phyloP scores from a whole-genome alignment of 1,139 yeast genomes.

The Diutina mesorugosa region DNA sequence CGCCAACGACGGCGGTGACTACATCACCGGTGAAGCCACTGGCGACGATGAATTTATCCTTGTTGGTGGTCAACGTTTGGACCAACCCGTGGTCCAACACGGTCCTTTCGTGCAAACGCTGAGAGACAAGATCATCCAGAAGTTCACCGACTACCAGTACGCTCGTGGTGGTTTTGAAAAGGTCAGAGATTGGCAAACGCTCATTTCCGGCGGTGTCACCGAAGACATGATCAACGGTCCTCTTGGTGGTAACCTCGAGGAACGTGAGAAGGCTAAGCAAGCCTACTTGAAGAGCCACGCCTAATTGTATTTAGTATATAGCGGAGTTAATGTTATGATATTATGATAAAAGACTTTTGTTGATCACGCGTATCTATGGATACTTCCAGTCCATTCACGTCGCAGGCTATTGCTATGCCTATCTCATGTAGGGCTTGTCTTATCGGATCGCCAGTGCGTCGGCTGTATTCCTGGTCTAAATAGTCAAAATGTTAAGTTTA shows the following conservation, averaged over 20 bases:
- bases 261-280: conserved; percentile 17
- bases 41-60: conserved; percentile 41
- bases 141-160: conserved; percentile 56
- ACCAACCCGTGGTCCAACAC: conserved; percentile 73
- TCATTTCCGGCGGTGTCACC: conserved; percentile 51
- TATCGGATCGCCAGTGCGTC: too few relatives aligned
- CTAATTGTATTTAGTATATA: background rate
- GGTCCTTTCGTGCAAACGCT: conserved; percentile 82
- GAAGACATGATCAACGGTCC: conserved; percentile 30
- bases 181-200: conserved; percentile 53
- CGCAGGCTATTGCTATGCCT: too few relatives aligned
- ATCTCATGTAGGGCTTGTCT: too few relatives aligned
- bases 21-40: conserved; percentile 24
- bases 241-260: conserved; percentile 21
- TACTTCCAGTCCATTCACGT: too few relatives aligned
- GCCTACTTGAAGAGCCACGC: conserved; percentile 11
- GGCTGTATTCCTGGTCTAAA: too few relatives aligned
- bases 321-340: background rate
- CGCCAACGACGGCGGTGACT: conserved; percentile 45
- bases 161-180: conserved; percentile 67
- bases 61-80: conserved; percentile 64
- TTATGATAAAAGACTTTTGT: background rate
- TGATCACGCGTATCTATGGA: background rate
- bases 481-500: too few relatives aligned
- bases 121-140: conserved; percentile 48